phyloP scores from a whole-genome alignment of 768 basidiomycete genomes.

The Atractiella rhizophila region DNA sequence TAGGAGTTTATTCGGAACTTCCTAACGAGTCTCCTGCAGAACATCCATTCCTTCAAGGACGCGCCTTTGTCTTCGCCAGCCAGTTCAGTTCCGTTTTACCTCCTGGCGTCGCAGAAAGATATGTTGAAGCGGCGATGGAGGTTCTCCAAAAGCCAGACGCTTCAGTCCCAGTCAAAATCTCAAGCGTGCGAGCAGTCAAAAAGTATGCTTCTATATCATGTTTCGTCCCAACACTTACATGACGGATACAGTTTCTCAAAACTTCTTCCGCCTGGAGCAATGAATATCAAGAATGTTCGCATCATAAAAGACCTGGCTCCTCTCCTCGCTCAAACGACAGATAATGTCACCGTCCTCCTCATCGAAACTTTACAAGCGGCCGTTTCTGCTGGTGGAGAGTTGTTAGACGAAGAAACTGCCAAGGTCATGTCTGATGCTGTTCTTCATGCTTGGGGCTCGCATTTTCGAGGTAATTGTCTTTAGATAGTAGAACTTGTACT shows the following conservation, averaged over 20 bases:
- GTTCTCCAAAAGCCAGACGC: conserved; percentile 51
- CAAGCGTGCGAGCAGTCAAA: conserved; percentile 73
- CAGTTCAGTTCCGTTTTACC: conserved; percentile 57
- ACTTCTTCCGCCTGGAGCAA: conserved; percentile 27
- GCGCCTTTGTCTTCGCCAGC: conserved; percentile 82
- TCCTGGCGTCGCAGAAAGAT: conserved; percentile 46
- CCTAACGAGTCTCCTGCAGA: conserved; percentile 27
- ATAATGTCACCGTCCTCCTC: conserved; percentile 68
- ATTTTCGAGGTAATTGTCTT: conserved; percentile 41
- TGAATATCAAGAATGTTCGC: conserved; percentile 30
- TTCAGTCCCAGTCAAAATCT: conserved; percentile 69
- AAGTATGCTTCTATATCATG: conserved; percentile 37
- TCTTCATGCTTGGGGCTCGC: conserved; percentile 62
- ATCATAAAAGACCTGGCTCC: conserved; percentile 63
- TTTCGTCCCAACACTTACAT: neutral
- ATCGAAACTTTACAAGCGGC: conserved; percentile 62
- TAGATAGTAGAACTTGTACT: neutral
- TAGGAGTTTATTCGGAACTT: no score
- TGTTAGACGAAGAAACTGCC: conserved; percentile 26
- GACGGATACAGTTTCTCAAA: conserved; percentile 12
- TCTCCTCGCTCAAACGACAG: conserved; percentile 49
- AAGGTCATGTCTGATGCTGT: conserved; percentile 39
- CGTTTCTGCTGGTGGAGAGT: neutral
- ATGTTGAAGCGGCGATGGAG: conserved; percentile 60
- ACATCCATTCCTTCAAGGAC: conserved; percentile 73